A percentile compares a stretch with the other conserved stretches of the same genome.
phyloP scores from a whole-genome alignment of 768 basidiomycete genomes.

The Amanita thiersii region DNA sequence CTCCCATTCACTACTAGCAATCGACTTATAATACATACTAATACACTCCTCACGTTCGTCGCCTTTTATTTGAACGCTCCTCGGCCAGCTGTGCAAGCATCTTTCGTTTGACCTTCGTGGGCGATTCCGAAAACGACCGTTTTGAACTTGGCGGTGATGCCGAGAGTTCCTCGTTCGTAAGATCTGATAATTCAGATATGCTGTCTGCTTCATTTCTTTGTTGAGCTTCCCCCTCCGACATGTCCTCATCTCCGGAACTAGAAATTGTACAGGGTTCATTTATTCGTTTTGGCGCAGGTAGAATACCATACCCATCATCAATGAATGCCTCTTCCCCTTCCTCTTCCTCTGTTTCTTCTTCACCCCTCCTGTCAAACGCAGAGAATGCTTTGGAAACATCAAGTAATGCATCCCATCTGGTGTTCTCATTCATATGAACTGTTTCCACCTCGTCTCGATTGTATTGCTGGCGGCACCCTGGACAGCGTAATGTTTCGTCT shows the following conservation, averaged over 20 bases:
- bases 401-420: conserved; percentile 36
- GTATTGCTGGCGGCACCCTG: conserved; percentile 23
- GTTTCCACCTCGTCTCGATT: conserved; percentile 23
- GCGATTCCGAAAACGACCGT: conserved; percentile 20
- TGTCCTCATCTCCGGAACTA: conserved; percentile 7
- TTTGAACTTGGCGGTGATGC: conserved; percentile 6
- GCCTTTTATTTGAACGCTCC: conserved; percentile 14
- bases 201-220: conserved; percentile 1
- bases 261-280: background rate
- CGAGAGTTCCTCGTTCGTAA: background rate
- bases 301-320: conserved; percentile 14
- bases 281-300: conserved; percentile 5
- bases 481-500: conserved; percentile 26
- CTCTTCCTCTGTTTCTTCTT: conserved; percentile 31
- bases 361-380: conserved; percentile 26
- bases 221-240: conserved; percentile 1
- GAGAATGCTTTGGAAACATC: conserved; percentile 30
- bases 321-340: conserved; percentile 31
- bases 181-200: background rate
- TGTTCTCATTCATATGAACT: conserved; percentile 27
- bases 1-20: background rate
- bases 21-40: background rate
- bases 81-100: conserved; percentile 23
- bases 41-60: conserved; percentile 9
- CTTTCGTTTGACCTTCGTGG: conserved; percentile 24